Evolutionary conservation across 2,329 filamentous ascomycete genomes (phyloP).

Genomic region (Sclerotinia nivalis): DNA sequence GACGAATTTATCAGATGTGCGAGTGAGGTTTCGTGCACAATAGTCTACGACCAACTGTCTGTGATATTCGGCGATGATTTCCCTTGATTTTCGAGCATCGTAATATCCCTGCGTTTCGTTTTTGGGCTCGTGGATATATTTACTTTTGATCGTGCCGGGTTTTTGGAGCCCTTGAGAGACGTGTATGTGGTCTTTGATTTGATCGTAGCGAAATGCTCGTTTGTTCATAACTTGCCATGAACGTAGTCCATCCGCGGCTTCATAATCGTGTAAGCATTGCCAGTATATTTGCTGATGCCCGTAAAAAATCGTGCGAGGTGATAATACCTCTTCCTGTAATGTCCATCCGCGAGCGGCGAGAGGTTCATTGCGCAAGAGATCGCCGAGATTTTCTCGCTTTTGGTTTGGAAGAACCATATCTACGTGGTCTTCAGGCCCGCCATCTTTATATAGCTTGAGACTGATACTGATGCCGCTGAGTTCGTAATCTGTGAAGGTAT

Average conservation of each 20-base stretch:
- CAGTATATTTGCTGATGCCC: background rate
- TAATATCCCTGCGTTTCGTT: background rate
- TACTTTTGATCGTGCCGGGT: background rate
- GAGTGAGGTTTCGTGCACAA: background rate
- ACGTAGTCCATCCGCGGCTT: background rate
- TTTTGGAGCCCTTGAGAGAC: too few species aligned
- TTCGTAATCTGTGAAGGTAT: background rate
- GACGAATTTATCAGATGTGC: background rate
- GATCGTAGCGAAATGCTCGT: background rate
- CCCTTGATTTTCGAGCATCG: background rate
- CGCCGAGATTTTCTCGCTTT: background rate
- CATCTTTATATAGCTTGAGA: background rate
- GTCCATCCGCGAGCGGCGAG: background rate
- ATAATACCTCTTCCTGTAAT: background rate
- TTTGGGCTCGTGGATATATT: background rate
- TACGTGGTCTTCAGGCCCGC: background rate
- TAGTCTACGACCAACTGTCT: background rate
- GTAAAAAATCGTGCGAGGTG: background rate
- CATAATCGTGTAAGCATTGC: conserved; percentile 2
- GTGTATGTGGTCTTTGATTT: background rate
- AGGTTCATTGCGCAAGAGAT: background rate
- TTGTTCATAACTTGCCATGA: background rate
- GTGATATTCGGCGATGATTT: background rate
- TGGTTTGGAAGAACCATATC: background rate
- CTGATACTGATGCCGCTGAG: background rate